A percentile compares a stretch with the other conserved stretches of the same genome.
These are phyloP conservation scores for Bipolaris gigantea DNA, from an alignment of 2,329 filamentous ascomycete genomes.

Conservation along the genomic window DNA sequence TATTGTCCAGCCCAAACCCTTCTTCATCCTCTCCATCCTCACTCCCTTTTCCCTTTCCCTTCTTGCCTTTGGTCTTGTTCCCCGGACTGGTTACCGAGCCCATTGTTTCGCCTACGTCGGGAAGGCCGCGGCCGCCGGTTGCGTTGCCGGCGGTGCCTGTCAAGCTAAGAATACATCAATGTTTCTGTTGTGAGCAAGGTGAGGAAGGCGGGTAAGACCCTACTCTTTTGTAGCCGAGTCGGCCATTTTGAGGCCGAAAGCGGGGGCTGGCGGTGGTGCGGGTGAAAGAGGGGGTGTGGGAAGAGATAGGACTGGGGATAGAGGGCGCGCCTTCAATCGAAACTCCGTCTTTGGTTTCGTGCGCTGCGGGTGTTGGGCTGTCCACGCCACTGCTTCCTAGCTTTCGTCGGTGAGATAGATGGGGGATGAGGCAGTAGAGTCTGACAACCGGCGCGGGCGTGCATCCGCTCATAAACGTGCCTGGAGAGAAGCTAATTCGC, in stretches of 20 bases:
- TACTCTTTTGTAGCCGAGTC: constrained; percentile 15
- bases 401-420: background rate
- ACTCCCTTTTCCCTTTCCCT: constrained; percentile 3
- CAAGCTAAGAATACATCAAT: constrained; percentile 4
- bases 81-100: constrained; percentile 8
- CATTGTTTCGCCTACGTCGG: constrained; percentile 13
- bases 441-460: background rate
- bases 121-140: constrained; percentile 11
- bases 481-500: background rate
- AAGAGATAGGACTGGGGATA: background rate
- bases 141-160: constrained; percentile 10
- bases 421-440: background rate
- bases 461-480: constrained; percentile 2
- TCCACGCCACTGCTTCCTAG: constrained; percentile 17
- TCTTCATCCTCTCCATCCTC: constrained; percentile 10
- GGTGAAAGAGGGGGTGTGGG: constrained; percentile 4
- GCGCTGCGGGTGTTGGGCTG: constrained; percentile 9
- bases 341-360: constrained; percentile 11
- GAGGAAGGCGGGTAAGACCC: background rate
- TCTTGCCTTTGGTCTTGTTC: background rate
- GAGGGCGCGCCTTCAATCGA: constrained; percentile 2
- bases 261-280: background rate
- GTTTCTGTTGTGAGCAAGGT: background rate
- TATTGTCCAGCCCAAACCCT: constrained; percentile 25
- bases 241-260: constrained; percentile 8